phyloP scores from a whole-genome alignment of 768 basidiomycete genomes.

The Mycena olivaceomarginata region DNA sequence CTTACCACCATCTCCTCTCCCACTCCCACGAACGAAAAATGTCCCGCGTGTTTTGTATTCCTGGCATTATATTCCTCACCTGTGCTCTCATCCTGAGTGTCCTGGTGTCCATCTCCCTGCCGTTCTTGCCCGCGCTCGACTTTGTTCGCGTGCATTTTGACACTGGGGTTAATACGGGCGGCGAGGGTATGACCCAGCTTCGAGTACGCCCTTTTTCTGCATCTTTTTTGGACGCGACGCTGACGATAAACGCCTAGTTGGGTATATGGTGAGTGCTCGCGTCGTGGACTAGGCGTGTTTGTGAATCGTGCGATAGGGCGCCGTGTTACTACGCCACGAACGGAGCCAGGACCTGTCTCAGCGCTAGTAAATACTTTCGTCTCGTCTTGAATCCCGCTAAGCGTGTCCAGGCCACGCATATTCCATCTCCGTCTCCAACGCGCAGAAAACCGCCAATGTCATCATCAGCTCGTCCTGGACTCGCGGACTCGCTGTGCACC shows the following conservation, averaged over 20 bases:
- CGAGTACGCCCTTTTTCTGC: slow-evolving; percentile 66
- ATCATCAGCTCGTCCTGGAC: slow-evolving; percentile 79
- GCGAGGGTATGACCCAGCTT: slow-evolving; percentile 63
- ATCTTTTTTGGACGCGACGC: slow-evolving; percentile 9
- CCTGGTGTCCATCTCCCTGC: slow-evolving; percentile 83
- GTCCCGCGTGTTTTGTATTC: slow-evolving; percentile 75
- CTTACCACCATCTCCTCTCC: not conserved
- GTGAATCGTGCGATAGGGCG: slow-evolving; percentile 65
- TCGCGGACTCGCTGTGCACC: slow-evolving; percentile 83
- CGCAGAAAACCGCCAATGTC: slow-evolving; percentile 58
- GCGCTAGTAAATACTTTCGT: slow-evolving; percentile 59
- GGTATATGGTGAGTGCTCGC: slow-evolving; percentile 79
- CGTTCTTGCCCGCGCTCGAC: slow-evolving; percentile 80
- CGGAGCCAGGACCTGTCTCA: slow-evolving; percentile 68
- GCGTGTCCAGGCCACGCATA: slow-evolving; percentile 73
- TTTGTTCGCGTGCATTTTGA: slow-evolving; percentile 75
- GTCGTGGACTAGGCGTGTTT: slow-evolving; percentile 19
- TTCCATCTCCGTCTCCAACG: slow-evolving; percentile 62
- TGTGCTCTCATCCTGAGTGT: slow-evolving; percentile 80
- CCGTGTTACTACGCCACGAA: slow-evolving; percentile 72
- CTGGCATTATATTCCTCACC: slow-evolving; percentile 74
- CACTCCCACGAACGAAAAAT: slow-evolving; percentile 46
- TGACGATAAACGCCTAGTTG: slow-evolving; percentile 64
- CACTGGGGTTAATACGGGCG: slow-evolving; percentile 49
- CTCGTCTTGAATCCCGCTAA: not conserved